Conservation (phyloP, 805 yeast genomes). For the Cyberlindnera sargentensis region DNA sequence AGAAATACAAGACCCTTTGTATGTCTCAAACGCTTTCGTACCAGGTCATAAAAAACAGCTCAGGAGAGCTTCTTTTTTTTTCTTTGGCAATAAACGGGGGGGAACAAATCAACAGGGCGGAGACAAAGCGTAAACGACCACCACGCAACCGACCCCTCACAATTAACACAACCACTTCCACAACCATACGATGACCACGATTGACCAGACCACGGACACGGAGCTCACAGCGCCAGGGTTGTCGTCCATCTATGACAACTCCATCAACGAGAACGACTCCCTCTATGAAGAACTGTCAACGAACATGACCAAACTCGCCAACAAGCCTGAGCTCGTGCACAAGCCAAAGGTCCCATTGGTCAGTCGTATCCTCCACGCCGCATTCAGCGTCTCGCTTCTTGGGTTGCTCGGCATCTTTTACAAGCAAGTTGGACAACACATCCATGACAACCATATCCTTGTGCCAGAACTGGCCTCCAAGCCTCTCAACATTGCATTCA, state of each 20-base stretch:
- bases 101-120: no score
- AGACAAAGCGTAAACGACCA: no score
- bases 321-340: neutral
- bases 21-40: no score
- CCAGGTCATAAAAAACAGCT: no score
- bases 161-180: neutral
- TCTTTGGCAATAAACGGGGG: no score
- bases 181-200: constrained; percentile 5
- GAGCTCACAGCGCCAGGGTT: constrained; percentile 11
- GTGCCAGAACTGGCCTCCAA: constrained; percentile 34
- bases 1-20: no score
- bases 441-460: constrained; percentile 43
- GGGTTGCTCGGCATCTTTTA: constrained; percentile 45
- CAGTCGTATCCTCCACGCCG: constrained; percentile 1
- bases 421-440: constrained; percentile 44
- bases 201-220: constrained; percentile 1
- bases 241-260: constrained; percentile 10
- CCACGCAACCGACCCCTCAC: no score
- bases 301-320: constrained; percentile 10
- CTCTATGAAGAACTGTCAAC: constrained; percentile 11
- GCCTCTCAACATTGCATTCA: constrained; percentile 33
- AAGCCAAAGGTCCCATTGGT: neutral
- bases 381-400: constrained; percentile 18
- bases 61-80: no score
- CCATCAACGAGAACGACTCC: constrained; percentile 8